Evolutionary conservation across 768 basidiomycete genomes (phyloP), one percentile per base, ranked within the genome.

Genomic region (Trametes elegans): DNA sequence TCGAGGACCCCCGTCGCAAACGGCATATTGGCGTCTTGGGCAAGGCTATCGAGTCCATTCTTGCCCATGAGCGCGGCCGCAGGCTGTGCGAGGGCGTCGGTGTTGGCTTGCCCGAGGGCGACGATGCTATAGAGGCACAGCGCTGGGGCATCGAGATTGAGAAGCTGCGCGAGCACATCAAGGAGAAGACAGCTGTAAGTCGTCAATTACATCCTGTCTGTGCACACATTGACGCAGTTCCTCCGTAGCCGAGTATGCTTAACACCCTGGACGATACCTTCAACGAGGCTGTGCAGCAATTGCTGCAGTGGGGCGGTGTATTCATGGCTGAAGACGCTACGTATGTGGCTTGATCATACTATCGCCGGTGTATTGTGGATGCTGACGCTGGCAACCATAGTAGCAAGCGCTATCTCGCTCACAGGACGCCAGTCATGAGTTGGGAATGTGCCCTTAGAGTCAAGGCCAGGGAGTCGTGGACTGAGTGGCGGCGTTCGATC

Each of bases 1-100:
- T 84, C 44, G 86, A 87, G 72, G 90, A 93, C 71, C 88, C 88
- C 49, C 81, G 74, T 65, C 76, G 90, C 65, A 90, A 85, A 71
- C 72, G 76, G 49, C 77, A 85, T 61, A 88, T 93, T 41, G 89
- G 89, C 31, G 78, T 73, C 19, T 72, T 94, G 50, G 92, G 88
- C 1, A 88, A 84, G 63, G 80, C 80, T 9, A 79, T 93, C 46
- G 88, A 90, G 68, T 71, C 75, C 26, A 68, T 79, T 42, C 76
- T 90, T 53, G 81, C 81, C 10, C 76, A 79, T 63, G 82, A 84
- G 69, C 76, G 83, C 61, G 85, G 92, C 36, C 74, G 71, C 61
- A 79, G 82, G 55, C 59, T 90, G 9, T 93, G 91, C 68, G 74
- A 73, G 34, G 82, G 84, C 34, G 79, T 77, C 29, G 56, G 62